These are phyloP conservation scores for Fusarium odoratissimum DNA, from an alignment of 2,329 filamentous ascomycete genomes.

Conservation along the genomic window DNA sequence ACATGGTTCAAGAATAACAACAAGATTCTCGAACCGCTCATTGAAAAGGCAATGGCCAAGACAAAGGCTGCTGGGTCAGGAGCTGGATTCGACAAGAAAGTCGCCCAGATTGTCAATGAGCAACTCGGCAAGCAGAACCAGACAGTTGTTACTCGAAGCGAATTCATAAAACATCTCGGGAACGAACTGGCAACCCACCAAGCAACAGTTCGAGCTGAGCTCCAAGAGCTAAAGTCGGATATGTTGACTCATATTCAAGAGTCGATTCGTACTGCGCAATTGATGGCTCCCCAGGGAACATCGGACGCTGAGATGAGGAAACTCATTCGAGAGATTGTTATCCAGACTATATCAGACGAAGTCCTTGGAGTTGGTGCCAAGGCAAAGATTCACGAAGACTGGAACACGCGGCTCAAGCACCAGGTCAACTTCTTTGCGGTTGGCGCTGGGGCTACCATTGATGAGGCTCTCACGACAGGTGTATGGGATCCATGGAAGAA, in stretches of 20 bases:
- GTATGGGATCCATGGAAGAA: constrained; percentile 56
- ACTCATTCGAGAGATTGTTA: constrained; percentile 56
- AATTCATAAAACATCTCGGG: constrained; percentile 60
- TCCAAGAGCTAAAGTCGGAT: constrained; percentile 52
- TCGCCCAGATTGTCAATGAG: constrained; percentile 54
- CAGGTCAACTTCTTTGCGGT: constrained; percentile 80
- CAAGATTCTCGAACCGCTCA: constrained; percentile 48
- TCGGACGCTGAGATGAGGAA: constrained; percentile 54
- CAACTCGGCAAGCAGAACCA: constrained; percentile 50
- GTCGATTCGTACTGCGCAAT: constrained; percentile 45
- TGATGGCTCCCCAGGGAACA: constrained; percentile 48
- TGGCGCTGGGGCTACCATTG: constrained; percentile 73
- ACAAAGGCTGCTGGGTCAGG: constrained; percentile 50
- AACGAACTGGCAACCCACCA: constrained; percentile 53
- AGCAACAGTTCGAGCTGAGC: constrained; percentile 54
- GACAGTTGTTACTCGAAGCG: constrained; percentile 58
- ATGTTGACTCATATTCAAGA: constrained; percentile 50
- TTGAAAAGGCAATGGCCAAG: constrained; percentile 50
- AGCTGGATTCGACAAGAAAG: constrained; percentile 48
- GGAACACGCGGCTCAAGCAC: constrained; percentile 58
- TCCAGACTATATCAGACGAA: constrained; percentile 57
- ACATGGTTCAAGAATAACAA: constrained; percentile 65
- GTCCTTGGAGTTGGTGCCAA: constrained; percentile 61
- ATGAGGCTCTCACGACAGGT: constrained; percentile 69
- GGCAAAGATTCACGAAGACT: constrained; percentile 59